Evolutionary conservation across 1,284 basidiomycete species (phyloP), one percentile per base, ranked within the genome.

Genomic region (Marasmius tenuissimus): DNA sequence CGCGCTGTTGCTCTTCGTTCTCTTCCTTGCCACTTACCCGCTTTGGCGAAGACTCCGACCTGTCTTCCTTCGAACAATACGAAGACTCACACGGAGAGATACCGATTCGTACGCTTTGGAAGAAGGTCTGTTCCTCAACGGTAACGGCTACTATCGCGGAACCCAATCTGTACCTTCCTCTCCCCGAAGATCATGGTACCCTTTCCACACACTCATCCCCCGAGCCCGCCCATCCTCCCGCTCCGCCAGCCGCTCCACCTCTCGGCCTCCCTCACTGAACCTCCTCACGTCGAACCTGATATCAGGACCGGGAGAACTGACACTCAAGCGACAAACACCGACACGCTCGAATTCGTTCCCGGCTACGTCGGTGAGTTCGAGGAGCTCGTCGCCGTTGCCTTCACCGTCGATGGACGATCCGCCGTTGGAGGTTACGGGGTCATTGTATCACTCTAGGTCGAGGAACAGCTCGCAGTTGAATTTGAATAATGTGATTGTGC

Each of bases 381-480:
- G 33, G 52, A 54, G 34, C 34, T 35, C 52, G 6, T 75, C 75
- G 1, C 73, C 78, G 27, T 85, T 83, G 6, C 82, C 83, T 22
- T 75, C 74, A 4, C 72, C 75, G 27, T 27, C 27, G 27, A 27
- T 27, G 27, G 27, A 27, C 3, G 68, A 12, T 68, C 75, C 52
- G 63, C 70, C 14, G 48, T 57, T 40, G 37, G 53, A 56, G 35
- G 63, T 63, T 60, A 63, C 33, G 58, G 40, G 62, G 22, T 64
- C 61, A 45, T 65, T 71, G 59, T 64, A 78, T 59, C 72, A 72
- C 5, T 74, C 84, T 57, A 82, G 88, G 33, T 89, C 88, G 64
- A 77, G 85, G 65, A 90, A 88, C 64, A 79, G 80, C 7, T 90
- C 88, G 1, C 82, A 87, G 70, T 80, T 86, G 71, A 90, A 82